phyloP scores from a whole-genome alignment of 176 grass and related monocot species.

The Carex cristatella region DNA sequence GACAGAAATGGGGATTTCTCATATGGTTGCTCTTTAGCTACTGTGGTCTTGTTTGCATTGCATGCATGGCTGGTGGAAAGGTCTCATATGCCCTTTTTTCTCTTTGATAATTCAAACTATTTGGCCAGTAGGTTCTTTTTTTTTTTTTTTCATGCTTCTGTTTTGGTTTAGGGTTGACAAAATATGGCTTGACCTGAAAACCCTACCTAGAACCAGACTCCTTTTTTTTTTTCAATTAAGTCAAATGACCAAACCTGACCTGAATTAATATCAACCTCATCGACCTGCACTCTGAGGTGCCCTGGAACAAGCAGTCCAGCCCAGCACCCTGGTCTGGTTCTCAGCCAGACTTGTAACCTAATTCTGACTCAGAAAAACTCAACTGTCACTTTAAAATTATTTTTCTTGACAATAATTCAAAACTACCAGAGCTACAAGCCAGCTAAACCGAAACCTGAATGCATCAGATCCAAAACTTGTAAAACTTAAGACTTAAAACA shows the following conservation, averaged over 20 bases:
- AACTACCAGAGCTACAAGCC: neutral
- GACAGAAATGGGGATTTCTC: constrained; percentile 97
- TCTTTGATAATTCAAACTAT: neutral
- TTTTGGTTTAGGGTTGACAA: neutral
- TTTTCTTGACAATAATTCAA: neutral
- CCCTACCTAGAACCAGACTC: neutral
- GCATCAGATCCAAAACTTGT: neutral
- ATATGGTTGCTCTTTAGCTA: constrained; percentile 99
- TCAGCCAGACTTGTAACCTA: neutral
- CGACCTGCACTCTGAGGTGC: neutral
- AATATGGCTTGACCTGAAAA: neutral
- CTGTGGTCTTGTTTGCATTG: constrained; percentile 78
- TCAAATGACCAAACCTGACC: neutral
- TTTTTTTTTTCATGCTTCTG: neutral
- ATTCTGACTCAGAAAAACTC: neutral
- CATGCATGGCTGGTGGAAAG: constrained; percentile 86
- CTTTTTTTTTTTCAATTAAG: neutral
- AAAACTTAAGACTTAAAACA: neutral
- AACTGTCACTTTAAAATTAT: neutral
- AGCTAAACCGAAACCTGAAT: neutral
- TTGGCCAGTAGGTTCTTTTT: neutral
- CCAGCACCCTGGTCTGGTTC: neutral
- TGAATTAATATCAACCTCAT: neutral
- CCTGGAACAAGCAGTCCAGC: neutral
- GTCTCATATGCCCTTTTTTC: constrained; percentile 19